Evolutionary conservation across 129 eudicot genomes (phyloP).

Genomic region (carrot (Daucus carota)): DNA sequence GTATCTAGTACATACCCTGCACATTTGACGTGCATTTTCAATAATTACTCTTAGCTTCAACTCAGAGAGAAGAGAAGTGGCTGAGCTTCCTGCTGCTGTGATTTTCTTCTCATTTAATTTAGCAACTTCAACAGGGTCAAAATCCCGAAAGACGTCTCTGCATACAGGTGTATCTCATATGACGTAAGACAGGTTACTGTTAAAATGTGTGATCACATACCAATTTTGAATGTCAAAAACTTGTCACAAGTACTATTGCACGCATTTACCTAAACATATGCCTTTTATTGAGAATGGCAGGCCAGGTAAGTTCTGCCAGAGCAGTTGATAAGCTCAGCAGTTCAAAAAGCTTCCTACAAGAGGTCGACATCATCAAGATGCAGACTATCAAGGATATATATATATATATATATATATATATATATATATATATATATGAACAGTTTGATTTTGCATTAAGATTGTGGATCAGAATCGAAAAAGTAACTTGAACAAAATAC

Average conservation of each 20-base stretch:
- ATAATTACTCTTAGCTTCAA: conserved; percentile 58
- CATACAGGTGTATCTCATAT: conserved; percentile 11
- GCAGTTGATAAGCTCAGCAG: conserved; percentile 78
- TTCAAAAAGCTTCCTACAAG: conserved; percentile 79
- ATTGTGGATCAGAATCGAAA: not conserved
- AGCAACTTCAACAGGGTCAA: conserved; percentile 67
- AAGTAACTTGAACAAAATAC: not conserved
- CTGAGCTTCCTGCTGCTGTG: conserved; percentile 50
- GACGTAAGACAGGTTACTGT: conserved; percentile 12
- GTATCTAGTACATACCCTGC: conserved; percentile 46
- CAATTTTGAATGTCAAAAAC: conserved; percentile 12
- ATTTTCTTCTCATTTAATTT: conserved; percentile 79
- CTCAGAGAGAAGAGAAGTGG: conserved; percentile 76
- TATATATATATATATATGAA: too few relatives aligned
- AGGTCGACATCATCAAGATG: conserved; percentile 11
- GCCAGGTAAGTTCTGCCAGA: conserved; percentile 91
- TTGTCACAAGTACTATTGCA: not conserved
- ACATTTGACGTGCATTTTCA: conserved; percentile 85
- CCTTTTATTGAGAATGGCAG: conserved; percentile 71
- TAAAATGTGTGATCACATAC: not conserved
- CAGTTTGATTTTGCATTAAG: not conserved
- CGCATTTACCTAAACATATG: conserved; percentile 54
- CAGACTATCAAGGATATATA: not conserved
- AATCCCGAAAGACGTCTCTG: conserved; percentile 81
- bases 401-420: too few relatives aligned